Conservation (phyloP, 805 yeast genomes). For the Pichia nanzhaoensis region DNA sequence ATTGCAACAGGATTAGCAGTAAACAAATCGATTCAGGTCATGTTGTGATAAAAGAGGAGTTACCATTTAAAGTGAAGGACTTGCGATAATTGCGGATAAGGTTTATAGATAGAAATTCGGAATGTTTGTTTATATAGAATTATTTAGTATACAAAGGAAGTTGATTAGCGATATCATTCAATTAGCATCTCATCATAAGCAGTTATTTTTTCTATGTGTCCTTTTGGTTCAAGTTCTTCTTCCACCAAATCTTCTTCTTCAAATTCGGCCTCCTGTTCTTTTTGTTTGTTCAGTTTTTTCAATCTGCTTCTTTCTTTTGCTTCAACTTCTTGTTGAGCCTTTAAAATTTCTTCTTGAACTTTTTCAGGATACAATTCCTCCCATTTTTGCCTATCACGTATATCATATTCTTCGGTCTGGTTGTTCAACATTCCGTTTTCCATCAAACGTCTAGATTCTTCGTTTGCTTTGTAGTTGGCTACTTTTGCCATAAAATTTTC, state of each 20-base stretch:
- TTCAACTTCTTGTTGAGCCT: constrained; percentile 5
- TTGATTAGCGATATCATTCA: too few species aligned
- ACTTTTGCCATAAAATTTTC: constrained; percentile 59
- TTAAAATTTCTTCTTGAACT: constrained; percentile 12
- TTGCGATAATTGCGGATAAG: constrained; percentile 27
- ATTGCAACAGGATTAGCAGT: constrained; percentile 32
- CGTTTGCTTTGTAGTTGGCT: constrained; percentile 46
- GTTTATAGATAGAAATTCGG: too few species aligned
- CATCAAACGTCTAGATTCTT: constrained; percentile 39
- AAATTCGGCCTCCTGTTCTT: too few species aligned
- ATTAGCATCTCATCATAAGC: background rate
- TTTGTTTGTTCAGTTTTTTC: background rate
- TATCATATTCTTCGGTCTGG: constrained; percentile 27
- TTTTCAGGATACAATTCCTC: constrained; percentile 25
- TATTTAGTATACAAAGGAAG: too few species aligned
- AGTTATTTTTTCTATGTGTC: too few species aligned
- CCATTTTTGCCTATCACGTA: constrained; percentile 25
- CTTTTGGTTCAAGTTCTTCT: too few species aligned
- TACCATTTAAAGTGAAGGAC: constrained; percentile 46
- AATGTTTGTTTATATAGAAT: too few species aligned
- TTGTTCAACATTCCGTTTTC: constrained; percentile 31
- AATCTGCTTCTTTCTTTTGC: constrained; percentile 4
- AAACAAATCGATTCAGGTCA: constrained; percentile 37
- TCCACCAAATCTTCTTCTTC: background rate
- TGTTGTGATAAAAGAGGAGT: constrained; percentile 37